Percentiles rank a stretch among this genome's conserved stretches.
Conservation (phyloP, 164 flowering plant genomes). For the Aristolochia fimbriata region DNA sequence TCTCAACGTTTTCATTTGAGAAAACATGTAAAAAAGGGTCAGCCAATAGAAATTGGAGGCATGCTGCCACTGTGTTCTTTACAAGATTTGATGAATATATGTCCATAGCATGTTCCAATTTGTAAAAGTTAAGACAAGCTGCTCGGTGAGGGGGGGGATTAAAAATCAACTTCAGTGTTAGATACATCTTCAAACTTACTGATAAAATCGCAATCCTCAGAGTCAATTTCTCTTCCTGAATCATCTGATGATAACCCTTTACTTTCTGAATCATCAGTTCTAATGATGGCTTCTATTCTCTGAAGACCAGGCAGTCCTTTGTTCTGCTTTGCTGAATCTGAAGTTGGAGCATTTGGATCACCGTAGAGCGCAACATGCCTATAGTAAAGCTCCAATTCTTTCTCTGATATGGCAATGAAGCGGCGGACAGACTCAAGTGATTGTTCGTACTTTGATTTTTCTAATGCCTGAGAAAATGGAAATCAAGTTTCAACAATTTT, state of each 20-base stretch:
- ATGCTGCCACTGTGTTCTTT: too few species aligned
- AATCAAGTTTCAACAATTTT: not conserved
- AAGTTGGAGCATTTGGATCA: slow-evolving; percentile 45
- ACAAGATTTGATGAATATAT: too few species aligned
- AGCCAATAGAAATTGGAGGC: too few species aligned
- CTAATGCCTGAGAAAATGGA: slow-evolving; percentile 50
- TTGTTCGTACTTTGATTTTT: slow-evolving; percentile 88
- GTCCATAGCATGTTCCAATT: too few species aligned
- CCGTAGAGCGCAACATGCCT: slow-evolving; percentile 83
- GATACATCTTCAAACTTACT: slow-evolving; percentile 16
- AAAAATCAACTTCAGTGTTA: slow-evolving; percentile 9
- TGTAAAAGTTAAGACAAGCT: too few species aligned
- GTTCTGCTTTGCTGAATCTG: slow-evolving; percentile 22
- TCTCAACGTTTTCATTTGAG: too few species aligned
- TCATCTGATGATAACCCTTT: slow-evolving; percentile 10
- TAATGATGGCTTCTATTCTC: not conserved
- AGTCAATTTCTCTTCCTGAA: slow-evolving; percentile 15
- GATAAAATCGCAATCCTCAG: slow-evolving; percentile 22
- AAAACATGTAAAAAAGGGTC: too few species aligned
- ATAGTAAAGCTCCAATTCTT: slow-evolving; percentile 80
- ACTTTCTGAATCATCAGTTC: slow-evolving; percentile 5
- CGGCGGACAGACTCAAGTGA: slow-evolving; percentile 81
- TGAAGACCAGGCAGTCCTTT: slow-evolving; percentile 12
- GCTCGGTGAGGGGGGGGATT: too few species aligned
- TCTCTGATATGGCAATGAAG: slow-evolving; percentile 76